These are phyloP conservation scores for Pseudevernia furfuracea DNA, from an alignment of 495 filamentous ascomycete species.

Conservation along the genomic window DNA sequence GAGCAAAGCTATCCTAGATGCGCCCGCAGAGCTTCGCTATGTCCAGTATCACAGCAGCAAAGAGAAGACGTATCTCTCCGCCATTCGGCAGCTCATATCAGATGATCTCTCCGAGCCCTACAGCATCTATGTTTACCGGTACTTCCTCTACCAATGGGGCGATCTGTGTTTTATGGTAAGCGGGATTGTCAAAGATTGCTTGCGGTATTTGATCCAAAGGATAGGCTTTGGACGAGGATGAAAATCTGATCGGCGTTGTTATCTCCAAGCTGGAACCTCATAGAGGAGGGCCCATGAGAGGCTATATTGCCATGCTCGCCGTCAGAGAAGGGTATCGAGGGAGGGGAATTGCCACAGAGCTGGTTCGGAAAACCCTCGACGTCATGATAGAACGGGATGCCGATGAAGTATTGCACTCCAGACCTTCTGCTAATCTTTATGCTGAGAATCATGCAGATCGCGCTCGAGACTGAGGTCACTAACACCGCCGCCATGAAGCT, in stretches of 20 bases:
- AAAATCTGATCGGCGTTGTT: slow-evolving; percentile 73
- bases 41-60: slow-evolving; percentile 72
- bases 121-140: slow-evolving; percentile 98
- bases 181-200: background rate
- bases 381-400: slow-evolving; percentile 78
- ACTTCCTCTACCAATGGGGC: slow-evolving; percentile 98
- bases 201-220: background rate
- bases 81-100: slow-evolving; percentile 88
- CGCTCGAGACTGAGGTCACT: slow-evolving; percentile 92
- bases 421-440: background rate
- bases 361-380: slow-evolving; percentile 87
- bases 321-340: slow-evolving; percentile 71
- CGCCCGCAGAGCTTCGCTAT: slow-evolving; percentile 59
- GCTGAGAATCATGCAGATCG: slow-evolving; percentile 47
- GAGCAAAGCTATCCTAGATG: background rate
- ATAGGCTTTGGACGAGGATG: slow-evolving; percentile 56
- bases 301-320: slow-evolving; percentile 98
- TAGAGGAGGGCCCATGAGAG: slow-evolving; percentile 68
- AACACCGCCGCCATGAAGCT: slow-evolving; percentile 88
- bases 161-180: slow-evolving; percentile 86
- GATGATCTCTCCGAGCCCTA: slow-evolving; percentile 97
- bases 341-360: slow-evolving; percentile 78
- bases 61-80: slow-evolving; percentile 73
- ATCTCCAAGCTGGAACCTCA: slow-evolving; percentile 92
- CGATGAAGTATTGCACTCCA: slow-evolving; percentile 58